Percentiles rank a stretch among this genome's conserved stretches.
phyloP scores from a whole-genome alignment of 371 early-diverging fungal genomes.

The Lichtheimia ornata region DNA sequence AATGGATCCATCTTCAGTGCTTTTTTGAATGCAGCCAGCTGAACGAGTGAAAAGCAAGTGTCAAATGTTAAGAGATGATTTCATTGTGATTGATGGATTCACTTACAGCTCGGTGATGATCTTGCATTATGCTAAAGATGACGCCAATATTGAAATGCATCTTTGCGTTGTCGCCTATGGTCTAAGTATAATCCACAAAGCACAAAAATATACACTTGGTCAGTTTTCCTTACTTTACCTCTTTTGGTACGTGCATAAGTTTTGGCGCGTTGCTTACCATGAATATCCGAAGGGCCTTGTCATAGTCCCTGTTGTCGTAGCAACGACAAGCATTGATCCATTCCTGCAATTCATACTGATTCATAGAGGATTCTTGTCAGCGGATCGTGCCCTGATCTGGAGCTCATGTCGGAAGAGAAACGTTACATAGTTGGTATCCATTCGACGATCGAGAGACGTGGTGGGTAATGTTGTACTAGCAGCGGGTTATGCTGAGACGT shows the following conservation, averaged over 20 bases:
- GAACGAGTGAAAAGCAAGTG: conserved; percentile 1
- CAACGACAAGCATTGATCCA: conserved; percentile 46
- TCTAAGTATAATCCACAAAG: conserved; percentile 39
- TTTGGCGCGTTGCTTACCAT: conserved; percentile 25
- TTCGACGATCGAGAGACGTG: no score
- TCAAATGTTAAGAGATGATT: background rate
- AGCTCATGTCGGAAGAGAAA: background rate
- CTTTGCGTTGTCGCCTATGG: conserved; percentile 88
- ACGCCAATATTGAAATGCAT: conserved; percentile 95
- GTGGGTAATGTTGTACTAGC: background rate
- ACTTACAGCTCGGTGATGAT: conserved; percentile 84
- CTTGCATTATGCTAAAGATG: conserved; percentile 70
- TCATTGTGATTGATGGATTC: background rate
- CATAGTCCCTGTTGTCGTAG: conserved; percentile 42
- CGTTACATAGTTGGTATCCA: background rate
- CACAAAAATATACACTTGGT: background rate
- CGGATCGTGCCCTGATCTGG: background rate
- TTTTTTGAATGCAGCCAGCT: conserved; percentile 74
- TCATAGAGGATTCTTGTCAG: background rate
- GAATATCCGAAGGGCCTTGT: conserved; percentile 35
- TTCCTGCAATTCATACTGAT: conserved; percentile 49
- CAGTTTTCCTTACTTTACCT: background rate
- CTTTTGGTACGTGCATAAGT: background rate
- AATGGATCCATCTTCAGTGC: conserved; percentile 84
- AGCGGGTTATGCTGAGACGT: background rate